A percentile compares a stretch with the other conserved stretches of the same genome.
phyloP scores from a whole-genome alignment of 139 green algal species.

The Zygnema cylindricum region DNA sequence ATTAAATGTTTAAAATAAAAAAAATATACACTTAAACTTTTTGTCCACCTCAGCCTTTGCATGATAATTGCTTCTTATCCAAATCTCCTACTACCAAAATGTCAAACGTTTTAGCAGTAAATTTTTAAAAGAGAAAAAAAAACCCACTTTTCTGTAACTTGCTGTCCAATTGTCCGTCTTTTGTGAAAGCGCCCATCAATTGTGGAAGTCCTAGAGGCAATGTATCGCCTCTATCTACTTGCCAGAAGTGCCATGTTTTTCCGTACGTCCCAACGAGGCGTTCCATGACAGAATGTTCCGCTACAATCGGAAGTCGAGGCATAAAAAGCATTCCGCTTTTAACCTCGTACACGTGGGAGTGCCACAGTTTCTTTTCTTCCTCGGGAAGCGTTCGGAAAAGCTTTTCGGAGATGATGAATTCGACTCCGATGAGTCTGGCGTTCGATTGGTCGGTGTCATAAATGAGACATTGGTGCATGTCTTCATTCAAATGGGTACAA shows the following conservation, averaged over 20 bases:
- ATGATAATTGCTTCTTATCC: no score
- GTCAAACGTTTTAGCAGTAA: no score
- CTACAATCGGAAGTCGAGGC: conserved; percentile 20
- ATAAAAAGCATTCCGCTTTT: conserved; percentile 39
- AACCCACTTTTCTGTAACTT: neutral
- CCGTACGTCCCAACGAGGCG: conserved; percentile 57
- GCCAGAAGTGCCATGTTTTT: conserved; percentile 79
- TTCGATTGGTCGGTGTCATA: conserved; percentile 68
- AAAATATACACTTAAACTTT: no score
- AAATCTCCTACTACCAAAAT: no score
- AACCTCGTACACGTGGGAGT: conserved; percentile 81
- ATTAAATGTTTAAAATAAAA: no score
- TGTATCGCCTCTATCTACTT: conserved; percentile 75
- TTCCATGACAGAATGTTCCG: conserved; percentile 44
- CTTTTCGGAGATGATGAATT: conserved; percentile 78
- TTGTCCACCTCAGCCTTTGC: no score
- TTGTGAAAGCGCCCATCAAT: conserved; percentile 49
- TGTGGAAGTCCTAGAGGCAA: conserved; percentile 70
- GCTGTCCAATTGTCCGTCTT: conserved; percentile 42
- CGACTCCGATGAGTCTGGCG: conserved; percentile 75
- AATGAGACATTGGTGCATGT: conserved; percentile 78
- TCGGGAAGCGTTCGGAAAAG: conserved; percentile 73
- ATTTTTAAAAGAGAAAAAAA: neutral
- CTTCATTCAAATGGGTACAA: conserved; percentile 72
- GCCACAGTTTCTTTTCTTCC: conserved; percentile 83